phyloP scores from a whole-genome alignment of 1,139 yeast genomes.

The Candida labiduridarum region DNA sequence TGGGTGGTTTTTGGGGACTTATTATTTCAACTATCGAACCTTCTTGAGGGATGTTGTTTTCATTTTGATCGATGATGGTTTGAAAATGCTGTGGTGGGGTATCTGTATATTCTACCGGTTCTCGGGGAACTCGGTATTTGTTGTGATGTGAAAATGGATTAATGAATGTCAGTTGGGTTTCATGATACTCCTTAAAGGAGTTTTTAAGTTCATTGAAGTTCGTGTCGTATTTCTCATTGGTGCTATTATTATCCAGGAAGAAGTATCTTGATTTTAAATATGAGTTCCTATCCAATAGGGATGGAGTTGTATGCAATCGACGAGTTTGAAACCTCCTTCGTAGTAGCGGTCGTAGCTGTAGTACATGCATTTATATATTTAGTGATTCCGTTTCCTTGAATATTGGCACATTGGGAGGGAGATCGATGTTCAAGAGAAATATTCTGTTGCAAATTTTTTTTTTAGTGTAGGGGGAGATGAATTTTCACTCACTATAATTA shows the following conservation, averaged over 20 bases:
- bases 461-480: neutral
- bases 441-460: slow-evolving; percentile 8
- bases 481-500: neutral
- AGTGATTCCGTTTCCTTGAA: neutral
- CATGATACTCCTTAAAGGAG: neutral
- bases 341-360: neutral
- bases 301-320: neutral
- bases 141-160: slow-evolving; percentile 5
- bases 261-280: neutral
- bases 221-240: neutral
- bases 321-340: neutral
- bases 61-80: slow-evolving; percentile 22
- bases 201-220: neutral
- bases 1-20: slow-evolving; percentile 30
- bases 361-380: neutral
- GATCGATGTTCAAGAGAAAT: neutral
- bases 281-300: neutral
- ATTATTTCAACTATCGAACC: slow-evolving; percentile 42
- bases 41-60: slow-evolving; percentile 21
- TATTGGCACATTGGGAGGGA: neutral
- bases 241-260: neutral
- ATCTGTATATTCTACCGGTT: neutral
- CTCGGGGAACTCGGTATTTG: neutral
- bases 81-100: slow-evolving; percentile 13
- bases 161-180: neutral